Evolutionary conservation across 2,329 filamentous ascomycete genomes (phyloP), one percentile per base, ranked within the genome.

Genomic region (Aspergillus sp.): DNA sequence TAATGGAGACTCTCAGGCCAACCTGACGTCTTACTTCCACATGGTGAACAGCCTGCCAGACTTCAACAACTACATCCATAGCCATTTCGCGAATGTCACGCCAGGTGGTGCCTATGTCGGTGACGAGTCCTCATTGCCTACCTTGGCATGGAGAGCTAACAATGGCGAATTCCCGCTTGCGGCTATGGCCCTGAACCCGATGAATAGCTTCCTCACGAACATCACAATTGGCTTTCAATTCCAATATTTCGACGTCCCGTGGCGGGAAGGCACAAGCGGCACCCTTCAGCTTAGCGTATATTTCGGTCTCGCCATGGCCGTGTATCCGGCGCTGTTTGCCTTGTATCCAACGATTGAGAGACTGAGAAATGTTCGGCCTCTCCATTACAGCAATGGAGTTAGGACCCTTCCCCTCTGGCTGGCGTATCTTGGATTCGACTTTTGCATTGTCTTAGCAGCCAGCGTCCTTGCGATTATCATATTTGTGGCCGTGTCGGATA

Each of bases 321-420:
- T 79, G 1, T 91, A 82, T 47, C 86, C 88, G 1, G 85, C 81
- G 10, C 88, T 95, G 66, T 93, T 94, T 48, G 75, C 83, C 0
- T 66, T 95, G 4, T 95, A 95, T 51, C 84, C 86, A 0, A 93
- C 85, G n/a, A 67, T 82, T 16, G 88, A 95, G 57, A 73, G 86
- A 15, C 66, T 86, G 8, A 68, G 78, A 30, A 82, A 86, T 42
- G 84, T 95, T 15, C 75, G 88, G 32, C 82, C 82, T 11, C 66
- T 95, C 17, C 81, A 95, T 57, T 95, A 93, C 60, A 93, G 84
- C 33, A 95, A 94, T 51, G 88, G 88, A 29, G 86, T 94, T 16
- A 72, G 83, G 8, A 80, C 83, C 0, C 66, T 83, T 6, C 85
- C 86, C 1, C 66, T 95, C 2, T 95, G 89, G 88, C 60, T 84